Evolutionary conservation across 768 basidiomycete species (phyloP).

Genomic region (Inosperma sp.): DNA sequence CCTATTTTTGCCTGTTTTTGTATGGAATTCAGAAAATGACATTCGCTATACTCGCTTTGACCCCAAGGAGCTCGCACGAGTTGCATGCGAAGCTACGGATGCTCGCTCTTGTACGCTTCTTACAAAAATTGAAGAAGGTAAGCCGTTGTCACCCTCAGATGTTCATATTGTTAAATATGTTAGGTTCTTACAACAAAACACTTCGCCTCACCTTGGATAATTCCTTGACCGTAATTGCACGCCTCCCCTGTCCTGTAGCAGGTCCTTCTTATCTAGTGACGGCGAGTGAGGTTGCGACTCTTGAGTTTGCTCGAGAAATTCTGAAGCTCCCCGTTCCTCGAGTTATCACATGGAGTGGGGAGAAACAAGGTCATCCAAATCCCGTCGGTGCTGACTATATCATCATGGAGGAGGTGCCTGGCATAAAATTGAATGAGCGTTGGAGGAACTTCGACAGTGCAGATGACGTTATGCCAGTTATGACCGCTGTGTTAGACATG

Average conservation of each 20-base stretch:
- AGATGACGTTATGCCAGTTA: conserved; percentile 4
- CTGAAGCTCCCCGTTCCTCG: conserved; percentile 12
- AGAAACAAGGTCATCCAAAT: background rate
- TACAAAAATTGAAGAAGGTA: conserved; percentile 18
- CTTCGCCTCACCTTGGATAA: conserved; percentile 10
- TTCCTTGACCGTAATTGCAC: conserved; percentile 10
- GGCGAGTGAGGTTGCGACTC: conserved; percentile 14
- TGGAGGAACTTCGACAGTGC: conserved; percentile 6
- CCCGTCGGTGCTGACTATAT: conserved; percentile 14
- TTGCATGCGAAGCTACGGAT: conserved; percentile 14
- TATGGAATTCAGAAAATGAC: conserved; percentile 19
- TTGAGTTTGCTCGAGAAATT: conserved; percentile 8
- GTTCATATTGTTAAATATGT: background rate
- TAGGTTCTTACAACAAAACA: conserved; percentile 9
- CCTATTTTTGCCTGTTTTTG: conserved; percentile 4
- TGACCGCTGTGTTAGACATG: background rate
- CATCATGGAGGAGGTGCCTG: conserved; percentile 14
- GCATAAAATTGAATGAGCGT: conserved; percentile 7
- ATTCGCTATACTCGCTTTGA: conserved; percentile 19
- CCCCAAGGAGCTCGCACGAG: conserved; percentile 12
- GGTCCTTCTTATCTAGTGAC: conserved; percentile 11
- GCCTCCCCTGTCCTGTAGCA: conserved; percentile 5
- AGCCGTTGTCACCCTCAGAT: conserved; percentile 4
- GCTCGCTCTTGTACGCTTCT: conserved; percentile 10
- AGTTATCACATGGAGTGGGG: conserved; percentile 11